Evolutionary conservation across 805 yeast genomes (phyloP), one percentile per base, ranked within the genome.

Genomic region (Candida ulmi): DNA sequence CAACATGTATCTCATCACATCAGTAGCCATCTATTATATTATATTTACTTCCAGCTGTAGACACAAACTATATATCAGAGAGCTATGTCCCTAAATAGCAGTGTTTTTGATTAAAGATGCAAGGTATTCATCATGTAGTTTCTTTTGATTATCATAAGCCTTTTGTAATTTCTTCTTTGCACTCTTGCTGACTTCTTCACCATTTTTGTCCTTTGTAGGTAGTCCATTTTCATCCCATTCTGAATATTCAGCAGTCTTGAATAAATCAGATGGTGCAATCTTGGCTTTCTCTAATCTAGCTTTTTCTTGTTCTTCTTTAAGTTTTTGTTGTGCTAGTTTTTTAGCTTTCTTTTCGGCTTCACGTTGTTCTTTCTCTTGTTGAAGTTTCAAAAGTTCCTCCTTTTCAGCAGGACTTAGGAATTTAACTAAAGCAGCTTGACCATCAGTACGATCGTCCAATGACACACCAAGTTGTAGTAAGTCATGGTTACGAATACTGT

Each of bases 151-250:
- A 39, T 81, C 87, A 61, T 77, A 79, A 55, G 72, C 82, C 65
- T 93, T 93, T 45, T 68, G 62, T 49, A 93, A 68, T 65, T 91
- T 91, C 75, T 93, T 93, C 44, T 69, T 68, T 66, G 82, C 78
- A 59, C 95, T 85, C 68, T 93, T 93, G 30, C 93, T 74, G 6
- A 93, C 72, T 47, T 84, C 93, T 50, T 79, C 87, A 11, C 98
- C 98, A 9, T 76, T 77, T 26, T 66, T 71, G 47, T 81, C 86
- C 55, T 78, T 80, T 0, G 79, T 71, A 16, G 99, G 99, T 15
- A 93, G 42, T 1, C 99, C 99, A 27, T 72, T 63, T 19, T 74
- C 90, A 57, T 93, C 97, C 85, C 91, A 93, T 55, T 76, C 84
- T 9, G 76, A 61, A 58, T 77, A 93, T 41, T 72, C 74, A 5